A percentile compares a stretch with the other conserved stretches of the same genome.
These are phyloP conservation scores for Colletotrichum lini DNA, from an alignment of 2,329 filamentous ascomycete species.

Conservation along the genomic window DNA sequence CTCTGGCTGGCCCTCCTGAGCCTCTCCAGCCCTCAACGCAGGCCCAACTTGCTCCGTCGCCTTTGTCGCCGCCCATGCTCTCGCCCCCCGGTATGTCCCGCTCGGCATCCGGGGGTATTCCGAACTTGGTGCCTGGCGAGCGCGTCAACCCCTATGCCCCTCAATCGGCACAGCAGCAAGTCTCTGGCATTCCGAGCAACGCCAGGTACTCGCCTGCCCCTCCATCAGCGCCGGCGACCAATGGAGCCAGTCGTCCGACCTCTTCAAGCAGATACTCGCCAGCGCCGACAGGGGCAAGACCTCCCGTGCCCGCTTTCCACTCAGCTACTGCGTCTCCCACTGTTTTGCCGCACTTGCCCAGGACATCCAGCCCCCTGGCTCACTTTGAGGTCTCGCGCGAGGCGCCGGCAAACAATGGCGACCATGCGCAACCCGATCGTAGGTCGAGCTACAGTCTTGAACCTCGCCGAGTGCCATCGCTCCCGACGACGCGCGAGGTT, in stretches of 20 bases:
- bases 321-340: conserved; percentile 54
- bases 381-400: conserved; percentile 69
- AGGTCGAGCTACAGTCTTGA: conserved; percentile 69
- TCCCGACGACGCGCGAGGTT: conserved; percentile 74
- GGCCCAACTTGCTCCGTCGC: conserved; percentile 46
- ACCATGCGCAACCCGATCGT: conserved; percentile 61
- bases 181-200: conserved; percentile 53
- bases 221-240: conserved; percentile 55
- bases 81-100: conserved; percentile 38
- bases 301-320: conserved; percentile 58
- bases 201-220: conserved; percentile 76
- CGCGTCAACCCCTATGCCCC: conserved; percentile 68
- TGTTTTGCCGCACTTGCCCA: conserved; percentile 70
- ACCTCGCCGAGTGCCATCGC: conserved; percentile 67
- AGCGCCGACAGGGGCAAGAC: conserved; percentile 58
- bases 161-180: conserved; percentile 52
- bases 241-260: conserved; percentile 56
- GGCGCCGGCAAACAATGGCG: conserved; percentile 52
- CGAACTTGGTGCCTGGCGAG: conserved; percentile 67
- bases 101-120: conserved; percentile 46
- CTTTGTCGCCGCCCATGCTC: conserved; percentile 32
- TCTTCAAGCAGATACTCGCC: conserved; percentile 68
- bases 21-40: conserved; percentile 50
- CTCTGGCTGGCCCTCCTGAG: conserved; percentile 53
- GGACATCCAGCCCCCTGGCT: conserved; percentile 76